Conservation (phyloP, 805 yeast species). For the Saccharomycopsis synnaedendra region DNA sequence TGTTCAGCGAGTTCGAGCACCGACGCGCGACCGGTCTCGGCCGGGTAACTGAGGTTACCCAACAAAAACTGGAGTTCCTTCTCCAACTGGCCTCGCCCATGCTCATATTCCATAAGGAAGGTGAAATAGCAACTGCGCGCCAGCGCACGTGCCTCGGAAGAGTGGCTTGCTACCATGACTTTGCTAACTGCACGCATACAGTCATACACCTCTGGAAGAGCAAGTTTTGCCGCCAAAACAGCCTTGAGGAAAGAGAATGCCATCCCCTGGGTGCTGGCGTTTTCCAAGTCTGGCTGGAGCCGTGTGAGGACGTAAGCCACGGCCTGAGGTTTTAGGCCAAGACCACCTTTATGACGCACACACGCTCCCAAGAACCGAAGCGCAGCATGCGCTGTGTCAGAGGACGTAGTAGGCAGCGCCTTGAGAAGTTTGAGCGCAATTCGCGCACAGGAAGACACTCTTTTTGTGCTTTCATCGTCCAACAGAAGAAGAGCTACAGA, state of each 20-base stretch:
- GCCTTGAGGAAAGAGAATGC: constrained; percentile 80
- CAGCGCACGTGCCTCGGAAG: constrained; percentile 71
- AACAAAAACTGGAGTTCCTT: constrained; percentile 75
- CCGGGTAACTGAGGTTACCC: constrained; percentile 71
- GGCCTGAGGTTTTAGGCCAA: constrained; percentile 58
- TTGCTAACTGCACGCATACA: constrained; percentile 68
- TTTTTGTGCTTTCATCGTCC: constrained; percentile 30
- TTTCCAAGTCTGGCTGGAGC: constrained; percentile 78
- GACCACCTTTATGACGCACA: constrained; percentile 50
- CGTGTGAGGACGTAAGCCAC: constrained; percentile 61
- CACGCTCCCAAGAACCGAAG: constrained; percentile 63
- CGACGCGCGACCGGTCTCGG: constrained; percentile 78
- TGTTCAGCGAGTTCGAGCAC: constrained; percentile 78
- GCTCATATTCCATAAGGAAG: constrained; percentile 90
- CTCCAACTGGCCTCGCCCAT: constrained; percentile 74
- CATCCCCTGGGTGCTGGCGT: constrained; percentile 68
- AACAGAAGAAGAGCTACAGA: constrained; percentile 53
- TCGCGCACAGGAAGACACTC: constrained; percentile 36
- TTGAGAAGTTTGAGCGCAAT: constrained; percentile 51
- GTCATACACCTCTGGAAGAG: constrained; percentile 85
- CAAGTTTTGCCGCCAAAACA: constrained; percentile 57
- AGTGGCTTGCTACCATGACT: constrained; percentile 83
- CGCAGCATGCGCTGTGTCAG: constrained; percentile 71
- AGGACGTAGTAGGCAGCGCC: constrained; percentile 66
- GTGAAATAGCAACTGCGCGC: constrained; percentile 75